Conservation (phyloP, 352 stramenopile genomes). For the Phytophthora palmivora region DNA sequence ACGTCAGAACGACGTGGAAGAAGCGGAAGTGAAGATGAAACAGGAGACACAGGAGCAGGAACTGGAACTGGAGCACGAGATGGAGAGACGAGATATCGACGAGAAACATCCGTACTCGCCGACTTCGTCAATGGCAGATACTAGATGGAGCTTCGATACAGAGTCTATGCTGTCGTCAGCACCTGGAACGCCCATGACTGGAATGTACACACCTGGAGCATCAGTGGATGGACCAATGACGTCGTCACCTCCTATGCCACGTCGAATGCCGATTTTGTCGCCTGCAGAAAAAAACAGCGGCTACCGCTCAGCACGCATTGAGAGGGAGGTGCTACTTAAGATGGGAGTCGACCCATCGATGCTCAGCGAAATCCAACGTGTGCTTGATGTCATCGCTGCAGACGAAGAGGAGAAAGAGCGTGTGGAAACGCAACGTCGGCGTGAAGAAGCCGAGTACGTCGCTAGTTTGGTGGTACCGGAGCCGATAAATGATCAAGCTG, state of each 20-base stretch:
- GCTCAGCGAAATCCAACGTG: constrained; percentile 75
- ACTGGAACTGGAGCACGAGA: constrained; percentile 9
- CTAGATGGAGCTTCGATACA: constrained; percentile 59
- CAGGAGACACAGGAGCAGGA: constrained; percentile 31
- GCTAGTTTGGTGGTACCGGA: constrained; percentile 44
- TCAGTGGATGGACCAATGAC: constrained; percentile 19
- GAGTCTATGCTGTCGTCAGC: constrained; percentile 56
- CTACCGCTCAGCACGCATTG: constrained; percentile 69
- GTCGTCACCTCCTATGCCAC: constrained; percentile 15
- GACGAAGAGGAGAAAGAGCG: constrained; percentile 59
- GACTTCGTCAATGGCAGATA: constrained; percentile 58
- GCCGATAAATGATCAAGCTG: constrained; percentile 16
- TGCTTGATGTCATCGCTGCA: constrained; percentile 59
- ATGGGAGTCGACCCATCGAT: constrained; percentile 77
- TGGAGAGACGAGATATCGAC: constrained; percentile 17
- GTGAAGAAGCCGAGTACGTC: constrained; percentile 45
- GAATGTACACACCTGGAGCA: constrained; percentile 21
- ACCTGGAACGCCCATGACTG: constrained; percentile 34
- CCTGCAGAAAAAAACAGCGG: constrained; percentile 40
- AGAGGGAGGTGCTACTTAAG: constrained; percentile 77
- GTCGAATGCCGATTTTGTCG: constrained; percentile 20
- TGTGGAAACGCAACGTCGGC: constrained; percentile 31
- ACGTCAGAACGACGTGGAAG: constrained; percentile 21
- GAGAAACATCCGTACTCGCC: constrained; percentile 44
- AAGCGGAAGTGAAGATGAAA: constrained; percentile 12